These are phyloP conservation scores for Claviceps sp. DNA, from an alignment of 2,329 filamentous ascomycete species.

Conservation along the genomic window DNA sequence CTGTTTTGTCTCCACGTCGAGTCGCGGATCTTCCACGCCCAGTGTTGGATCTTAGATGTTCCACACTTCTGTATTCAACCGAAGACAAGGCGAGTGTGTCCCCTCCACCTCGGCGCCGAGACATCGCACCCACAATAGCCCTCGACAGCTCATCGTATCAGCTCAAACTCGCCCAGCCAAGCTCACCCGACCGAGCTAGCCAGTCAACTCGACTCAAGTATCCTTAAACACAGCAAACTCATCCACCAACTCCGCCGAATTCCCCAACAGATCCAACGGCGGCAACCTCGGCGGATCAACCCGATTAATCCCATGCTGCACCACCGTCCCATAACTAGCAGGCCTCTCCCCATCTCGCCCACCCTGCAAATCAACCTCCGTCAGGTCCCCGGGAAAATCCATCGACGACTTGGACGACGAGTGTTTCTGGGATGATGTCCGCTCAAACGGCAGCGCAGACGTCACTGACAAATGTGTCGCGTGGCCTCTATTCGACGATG, in stretches of 20 bases:
- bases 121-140: background rate
- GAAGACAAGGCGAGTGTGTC: no score
- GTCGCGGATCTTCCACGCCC: no score
- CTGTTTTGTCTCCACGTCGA: no score
- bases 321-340: conserved; percentile 42
- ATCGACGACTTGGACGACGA: conserved; percentile 37
- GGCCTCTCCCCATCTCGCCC: conserved; percentile 30
- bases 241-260: conserved; percentile 43
- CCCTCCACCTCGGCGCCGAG: background rate
- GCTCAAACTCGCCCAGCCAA: background rate
- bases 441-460: conserved; percentile 40
- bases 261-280: conserved; percentile 34
- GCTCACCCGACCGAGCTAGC: background rate
- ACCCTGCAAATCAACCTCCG: conserved; percentile 24
- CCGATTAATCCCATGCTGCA: conserved; percentile 42
- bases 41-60: no score
- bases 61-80: no score
- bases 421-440: conserved; percentile 38
- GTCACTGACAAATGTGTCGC: conserved; percentile 9
- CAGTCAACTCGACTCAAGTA: background rate
- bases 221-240: conserved; percentile 11
- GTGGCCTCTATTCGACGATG: conserved; percentile 1
- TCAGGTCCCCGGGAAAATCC: conserved; percentile 32
- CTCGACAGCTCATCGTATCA: background rate
- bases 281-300: conserved; percentile 32